Evolutionary conservation across 139 green algal species (phyloP).

Genomic region (Eudorina sp.): DNA sequence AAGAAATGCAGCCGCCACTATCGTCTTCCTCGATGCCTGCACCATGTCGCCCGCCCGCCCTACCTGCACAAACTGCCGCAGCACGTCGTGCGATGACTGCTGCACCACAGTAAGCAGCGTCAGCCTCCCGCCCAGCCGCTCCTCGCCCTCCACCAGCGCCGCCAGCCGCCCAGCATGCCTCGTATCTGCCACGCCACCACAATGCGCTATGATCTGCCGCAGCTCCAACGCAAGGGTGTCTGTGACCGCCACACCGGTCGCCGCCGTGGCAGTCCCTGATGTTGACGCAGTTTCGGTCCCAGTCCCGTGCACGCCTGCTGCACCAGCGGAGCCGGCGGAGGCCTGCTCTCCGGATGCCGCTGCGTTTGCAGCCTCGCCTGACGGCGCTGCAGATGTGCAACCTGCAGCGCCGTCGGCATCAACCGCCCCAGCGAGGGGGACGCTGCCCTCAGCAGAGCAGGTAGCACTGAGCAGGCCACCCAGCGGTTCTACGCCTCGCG

Average conservation of each 20-base stretch:
- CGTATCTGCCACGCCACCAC: conserved; percentile 38
- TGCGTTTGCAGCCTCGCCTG: no score
- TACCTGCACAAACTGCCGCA: conserved; percentile 37
- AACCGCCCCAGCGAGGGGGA: neutral
- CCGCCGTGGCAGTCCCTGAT: neutral
- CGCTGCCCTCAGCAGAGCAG: no score
- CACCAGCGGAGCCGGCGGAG: no score
- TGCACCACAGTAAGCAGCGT: conserved; percentile 44
- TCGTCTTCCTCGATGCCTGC: no score
- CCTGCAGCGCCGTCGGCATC: neutral
- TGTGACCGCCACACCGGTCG: neutral
- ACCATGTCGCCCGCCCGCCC: neutral
- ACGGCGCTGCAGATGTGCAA: neutral
- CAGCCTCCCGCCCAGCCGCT: conserved; percentile 34
- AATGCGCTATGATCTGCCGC: neutral
- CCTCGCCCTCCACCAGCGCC: conserved; percentile 34
- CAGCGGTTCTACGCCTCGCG: no score
- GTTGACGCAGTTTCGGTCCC: no score
- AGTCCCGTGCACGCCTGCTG: no score
- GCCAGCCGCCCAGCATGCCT: conserved; percentile 2
- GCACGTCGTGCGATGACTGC: conserved; percentile 35
- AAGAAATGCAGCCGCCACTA: no score
- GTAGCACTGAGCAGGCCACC: no score
- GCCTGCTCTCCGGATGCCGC: no score
- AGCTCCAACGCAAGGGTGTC: conserved; percentile 27